Conservation (phyloP, 768 basidiomycete genomes). For the Nidularia pulvinata region DNA sequence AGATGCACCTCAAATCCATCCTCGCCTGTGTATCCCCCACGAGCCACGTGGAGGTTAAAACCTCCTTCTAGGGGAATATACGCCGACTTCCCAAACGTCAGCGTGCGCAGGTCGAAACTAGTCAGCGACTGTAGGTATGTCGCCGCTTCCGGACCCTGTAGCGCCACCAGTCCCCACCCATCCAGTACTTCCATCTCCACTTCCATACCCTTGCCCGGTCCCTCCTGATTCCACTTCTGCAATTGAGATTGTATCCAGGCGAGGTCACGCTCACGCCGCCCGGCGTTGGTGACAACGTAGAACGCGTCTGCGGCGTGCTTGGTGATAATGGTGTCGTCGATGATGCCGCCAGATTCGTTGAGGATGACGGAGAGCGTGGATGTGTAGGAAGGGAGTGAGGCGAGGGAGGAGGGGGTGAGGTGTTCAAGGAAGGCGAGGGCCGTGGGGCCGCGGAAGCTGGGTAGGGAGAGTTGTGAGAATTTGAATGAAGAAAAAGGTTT, state of each 20-base stretch:
- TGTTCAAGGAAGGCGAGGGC: slow-evolving; percentile 84
- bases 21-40: slow-evolving; percentile 98
- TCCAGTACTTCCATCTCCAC: slow-evolving; percentile 85
- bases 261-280: slow-evolving; percentile 78
- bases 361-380: slow-evolving; percentile 90
- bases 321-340: slow-evolving; percentile 94
- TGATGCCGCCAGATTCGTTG: slow-evolving; percentile 90
- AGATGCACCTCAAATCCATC: slow-evolving; percentile 89
- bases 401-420: slow-evolving; percentile 85
- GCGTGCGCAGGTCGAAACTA: slow-evolving; percentile 64
- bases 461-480: background rate
- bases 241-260: slow-evolving; percentile 73
- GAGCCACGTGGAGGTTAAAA: slow-evolving; percentile 82
- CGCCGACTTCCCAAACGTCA: slow-evolving; percentile 87
- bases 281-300: slow-evolving; percentile 98
- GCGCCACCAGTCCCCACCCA: slow-evolving; percentile 84
- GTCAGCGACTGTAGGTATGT: slow-evolving; percentile 78
- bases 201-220: slow-evolving; percentile 47
- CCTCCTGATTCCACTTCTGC: slow-evolving; percentile 74
- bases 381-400: slow-evolving; percentile 62
- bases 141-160: slow-evolving; percentile 92
- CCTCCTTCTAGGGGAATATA: slow-evolving; percentile 73
- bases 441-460: slow-evolving; percentile 80
- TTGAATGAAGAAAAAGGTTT: background rate
- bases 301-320: slow-evolving; percentile 79